Evolutionary conservation across 257 asterid species (phyloP), one percentile per base, ranked within the genome.

Genomic region (Orobanche coerulescens): DNA sequence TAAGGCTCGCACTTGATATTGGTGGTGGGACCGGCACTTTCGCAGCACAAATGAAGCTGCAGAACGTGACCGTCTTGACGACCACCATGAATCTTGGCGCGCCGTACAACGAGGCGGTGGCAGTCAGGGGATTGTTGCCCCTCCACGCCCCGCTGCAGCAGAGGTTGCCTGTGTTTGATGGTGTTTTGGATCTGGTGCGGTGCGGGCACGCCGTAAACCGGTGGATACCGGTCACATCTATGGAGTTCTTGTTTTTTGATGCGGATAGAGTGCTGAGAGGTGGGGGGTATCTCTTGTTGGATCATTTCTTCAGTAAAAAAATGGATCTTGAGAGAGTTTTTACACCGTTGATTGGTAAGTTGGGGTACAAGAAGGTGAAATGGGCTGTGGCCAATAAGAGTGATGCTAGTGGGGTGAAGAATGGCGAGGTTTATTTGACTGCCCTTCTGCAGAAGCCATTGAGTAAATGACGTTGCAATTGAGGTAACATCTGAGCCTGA

Each of bases 1-100:
- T 91, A 57, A 61, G 96, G 68, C 76, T 91, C 0, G 96, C 80
- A 1, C 72, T 88, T 25, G 98, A 92, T 26, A 37, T 92, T 24
- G 98, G 98, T 1, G 95, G 98, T 52, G 98, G 97, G 13, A 81
- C 91, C 0, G 98, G 95, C 0, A 88, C 97, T 14, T 92, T 92
- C 53, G 98, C 97, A 0, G 97, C 97, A 0, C 95, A 86, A 37
- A 86, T 92, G 98, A 88, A 84, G 90, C 78, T 84, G 71, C 82
- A 65, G 10, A 88, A 86, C 50, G 95, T 82, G 56, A 88, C 95
- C 0, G 87, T 88, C 37, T 25, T 88, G 6, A 88, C 98, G 12
- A 92, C 98, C 1, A 86, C 95, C 0, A 88, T 92, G 98, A 86
- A 86, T 56, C 79, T 88, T 7, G 93, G 94, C 11, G 94, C 95